Evolutionary conservation across 1,284 basidiomycete species (phyloP), one percentile per base, ranked within the genome.

Genomic region (Naganishia liquefaciens): DNA sequence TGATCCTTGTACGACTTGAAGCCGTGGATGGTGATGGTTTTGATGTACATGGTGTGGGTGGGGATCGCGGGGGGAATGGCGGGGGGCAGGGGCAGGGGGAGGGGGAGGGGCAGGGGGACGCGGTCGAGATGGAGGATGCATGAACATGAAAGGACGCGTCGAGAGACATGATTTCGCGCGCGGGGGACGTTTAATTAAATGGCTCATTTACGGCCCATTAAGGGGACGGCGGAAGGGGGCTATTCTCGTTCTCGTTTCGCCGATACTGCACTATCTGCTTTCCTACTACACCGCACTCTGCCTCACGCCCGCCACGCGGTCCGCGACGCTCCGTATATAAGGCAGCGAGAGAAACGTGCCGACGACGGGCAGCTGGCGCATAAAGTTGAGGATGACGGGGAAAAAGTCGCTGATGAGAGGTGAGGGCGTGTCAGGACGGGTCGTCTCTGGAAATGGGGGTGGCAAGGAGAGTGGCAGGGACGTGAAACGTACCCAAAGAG

Each of bases 371-470:
- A 98, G 79, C 80, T 99, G 96, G 69, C 96, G 84, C 70, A 99
- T 80, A 83, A 99, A 98, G 53, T 91, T 94, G 65, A 99, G 83
- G 66, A 99, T 91, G 65, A 98, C 95, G 5, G 96, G 96, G 86
- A 99, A 99, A 84, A 99, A 99, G 80, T 98, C 95, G 54, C 95
- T 99, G 80, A 28, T 23, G 2, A 37, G 2, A 39, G n/a, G 28
- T 3, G 30, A 40, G 33, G 17, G 6, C 30, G 21, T 30, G 30
- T 44, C 19, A 62, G 40, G 1, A 23, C 19, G 43, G 21, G n/a
- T 33, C 23, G 23, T 39, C 42, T 42, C 15, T 1, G 13, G 1
- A 23, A 7, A 11, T n/a, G 1, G n/a, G n/a, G 47, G 28, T 19
- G 11, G 25, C 46, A 42, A 43, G 15, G 19, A 40, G 40, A 19